Conservation (phyloP, 441 rosid species). For the Raphanus hybrid region DNA sequence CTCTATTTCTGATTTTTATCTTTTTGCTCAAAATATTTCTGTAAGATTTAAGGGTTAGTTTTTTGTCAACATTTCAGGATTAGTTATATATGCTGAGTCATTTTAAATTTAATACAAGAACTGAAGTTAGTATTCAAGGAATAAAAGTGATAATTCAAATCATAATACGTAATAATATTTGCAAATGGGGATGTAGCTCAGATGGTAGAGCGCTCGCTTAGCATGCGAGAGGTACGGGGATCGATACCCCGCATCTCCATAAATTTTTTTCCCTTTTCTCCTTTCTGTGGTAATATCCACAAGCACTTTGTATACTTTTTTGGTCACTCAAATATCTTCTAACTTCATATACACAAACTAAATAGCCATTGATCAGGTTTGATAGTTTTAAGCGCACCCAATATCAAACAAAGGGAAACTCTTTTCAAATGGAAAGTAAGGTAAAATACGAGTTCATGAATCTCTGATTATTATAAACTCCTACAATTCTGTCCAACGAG, state of each 20-base stretch:
- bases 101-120: too few relatives aligned
- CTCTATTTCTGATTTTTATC: neutral
- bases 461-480: constrained; percentile 28
- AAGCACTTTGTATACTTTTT: too few relatives aligned
- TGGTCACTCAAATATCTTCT: too few relatives aligned
- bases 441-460: neutral
- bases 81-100: neutral
- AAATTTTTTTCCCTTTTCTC: too few relatives aligned
- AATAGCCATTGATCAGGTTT: too few relatives aligned
- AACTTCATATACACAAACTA: too few relatives aligned
- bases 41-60: neutral
- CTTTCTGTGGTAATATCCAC: too few relatives aligned
- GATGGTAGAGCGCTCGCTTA: constrained; percentile 99
- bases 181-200: constrained; percentile 73
- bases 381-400: neutral
- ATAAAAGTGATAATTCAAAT: too few relatives aligned
- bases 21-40: neutral
- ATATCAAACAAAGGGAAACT: neutral
- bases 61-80: too few relatives aligned
- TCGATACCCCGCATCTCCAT: constrained; percentile 84
- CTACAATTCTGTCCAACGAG: constrained; percentile 27
- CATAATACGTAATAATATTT: neutral
- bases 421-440: constrained; percentile 4
- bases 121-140: too few relatives aligned
- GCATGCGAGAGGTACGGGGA: constrained; percentile 98